Base-by-base conservation (phyloP, 805 yeast species). In the Wickerhamomyces sydowiorum region DNA sequence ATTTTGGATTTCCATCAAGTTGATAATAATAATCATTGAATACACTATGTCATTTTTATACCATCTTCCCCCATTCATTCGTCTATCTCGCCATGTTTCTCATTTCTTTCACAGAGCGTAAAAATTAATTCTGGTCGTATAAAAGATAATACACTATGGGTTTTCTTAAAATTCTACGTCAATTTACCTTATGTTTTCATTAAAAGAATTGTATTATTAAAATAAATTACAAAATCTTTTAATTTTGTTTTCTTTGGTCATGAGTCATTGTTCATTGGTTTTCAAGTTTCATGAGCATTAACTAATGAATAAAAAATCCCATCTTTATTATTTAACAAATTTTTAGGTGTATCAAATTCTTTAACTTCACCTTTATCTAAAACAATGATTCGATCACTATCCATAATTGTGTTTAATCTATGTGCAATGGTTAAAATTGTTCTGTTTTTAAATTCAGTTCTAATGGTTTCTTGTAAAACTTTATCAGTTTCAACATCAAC, bases 1-100 rank as follows among this genome's bases (percentile, higher is more conserved):
- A 93, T 91, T 48, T 72, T 93, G 52, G 97, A 91, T 62, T 91
- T 89, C 76, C 98, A 91, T 65, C 95, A 89, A 62, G 86, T 86
- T 27, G 61, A 57, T 29, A 56, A 53, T 39, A 45, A 44, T n/a
- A 21, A 20, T 36, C 18, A 41, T 12, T 32, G 25, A 9, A 12
- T 10, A 18, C 14, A 31, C 8, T 17, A 17, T 25, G 14, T 24
- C n/a, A 9, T 14, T 7, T 30, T n/a, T n/a, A 9, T 14, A 30
- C 33, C 15, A 9, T n/a, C 14, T 8, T 8, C 8, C n/a, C 14
- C 15, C 14, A 9, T n/a, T n/a, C 33, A 30, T 6, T 36, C 15
- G 10, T 24, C n/a, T n/a, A n/a, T n/a, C n/a, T n/a, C n/a, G n/a
- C n/a, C n/a, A n/a, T n/a, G n/a, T n/a, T n/a, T n/a, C n/a, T n/a